Evolutionary conservation across 2,329 filamentous ascomycete species (phyloP), one percentile per base, ranked within the genome.

Genomic region (Colletotrichum nymphaeae): DNA sequence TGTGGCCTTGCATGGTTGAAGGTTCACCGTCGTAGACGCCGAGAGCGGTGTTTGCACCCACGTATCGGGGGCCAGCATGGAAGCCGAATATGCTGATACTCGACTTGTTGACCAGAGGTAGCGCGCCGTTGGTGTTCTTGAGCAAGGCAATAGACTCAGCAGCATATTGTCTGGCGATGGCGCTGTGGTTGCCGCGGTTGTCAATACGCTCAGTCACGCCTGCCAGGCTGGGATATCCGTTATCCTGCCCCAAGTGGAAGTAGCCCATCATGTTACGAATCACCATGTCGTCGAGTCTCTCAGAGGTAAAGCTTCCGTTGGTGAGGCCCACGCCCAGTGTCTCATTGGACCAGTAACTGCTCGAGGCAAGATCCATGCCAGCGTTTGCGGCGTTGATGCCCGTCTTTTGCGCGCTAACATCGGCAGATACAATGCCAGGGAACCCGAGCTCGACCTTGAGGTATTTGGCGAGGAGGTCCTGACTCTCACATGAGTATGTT

Each of bases 141-240:
- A 95, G 83, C 19, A 95, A 85, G 1, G 95, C 93, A 16, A 94
- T 91, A 3, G 90, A 90, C 11, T 88, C 85, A 0, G 87, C 86
- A 1, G 84, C 80, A 0, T 86, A 80, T 69, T 87, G 82, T 3
- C 87, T 84, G 0, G 87, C 89, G 0, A 90, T 76, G 5, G 80
- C 77, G 24, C 84, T 83, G 74, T 90, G 88, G 74, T 88, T 84
- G 2, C 80, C 85, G 69, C 89, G 89, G 0, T 90, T 90, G 58
- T 92, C 84, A 72, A 95, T 89, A 76, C 90, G 94, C 74, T 90
- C 87, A 4, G 55, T 53, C 2, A 56, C 62, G 35, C 87, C 77
- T 71, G 81, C 88, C 12, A 64, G 32, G 94, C 84, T 14, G 86
- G 91, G 88, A 46, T 90, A 91, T 82, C 86, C 62, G 80, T 83